These are phyloP conservation scores for Wickerhamiella occidentalis DNA, from an alignment of 805 yeast genomes.

Conservation along the genomic window DNA sequence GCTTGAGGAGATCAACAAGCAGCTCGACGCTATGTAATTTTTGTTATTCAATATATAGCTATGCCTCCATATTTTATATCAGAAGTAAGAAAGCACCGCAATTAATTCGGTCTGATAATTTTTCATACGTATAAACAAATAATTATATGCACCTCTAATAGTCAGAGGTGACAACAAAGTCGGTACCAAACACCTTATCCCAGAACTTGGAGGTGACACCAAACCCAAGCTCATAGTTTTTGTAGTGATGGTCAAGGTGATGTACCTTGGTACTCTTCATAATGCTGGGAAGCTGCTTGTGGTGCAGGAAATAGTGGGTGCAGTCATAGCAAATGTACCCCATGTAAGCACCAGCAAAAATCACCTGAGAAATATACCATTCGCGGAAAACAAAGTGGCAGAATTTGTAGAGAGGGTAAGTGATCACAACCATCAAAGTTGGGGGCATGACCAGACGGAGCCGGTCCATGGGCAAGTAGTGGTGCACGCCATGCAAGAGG, in stretches of 20 bases:
- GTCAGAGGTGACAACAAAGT: conserved; percentile 30
- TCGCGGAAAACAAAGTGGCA: conserved; percentile 65
- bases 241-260: conserved; percentile 95
- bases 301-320: conserved; percentile 92
- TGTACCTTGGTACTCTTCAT: conserved; percentile 72
- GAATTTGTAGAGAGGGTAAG: conserved; percentile 67
- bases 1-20: conserved; percentile 92
- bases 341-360: conserved; percentile 89
- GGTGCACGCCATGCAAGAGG: conserved; percentile 90
- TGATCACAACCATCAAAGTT: conserved; percentile 56
- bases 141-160: background rate
- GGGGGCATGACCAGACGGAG: conserved; percentile 95
- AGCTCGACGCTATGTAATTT: conserved; percentile 34
- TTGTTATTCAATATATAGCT: background rate
- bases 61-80: background rate
- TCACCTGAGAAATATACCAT: conserved; percentile 73
- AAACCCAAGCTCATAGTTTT: conserved; percentile 90
- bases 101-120: too few relatives aligned
- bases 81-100: too few relatives aligned
- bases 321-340: conserved; percentile 89
- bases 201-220: conserved; percentile 92
- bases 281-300: conserved; percentile 63
- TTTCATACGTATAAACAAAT: too few relatives aligned
- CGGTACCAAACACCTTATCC: conserved; percentile 86
- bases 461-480: conserved; percentile 93